Evolutionary conservation across 306 rosid species (phyloP).

Genomic region (Prunus dulcis): DNA sequence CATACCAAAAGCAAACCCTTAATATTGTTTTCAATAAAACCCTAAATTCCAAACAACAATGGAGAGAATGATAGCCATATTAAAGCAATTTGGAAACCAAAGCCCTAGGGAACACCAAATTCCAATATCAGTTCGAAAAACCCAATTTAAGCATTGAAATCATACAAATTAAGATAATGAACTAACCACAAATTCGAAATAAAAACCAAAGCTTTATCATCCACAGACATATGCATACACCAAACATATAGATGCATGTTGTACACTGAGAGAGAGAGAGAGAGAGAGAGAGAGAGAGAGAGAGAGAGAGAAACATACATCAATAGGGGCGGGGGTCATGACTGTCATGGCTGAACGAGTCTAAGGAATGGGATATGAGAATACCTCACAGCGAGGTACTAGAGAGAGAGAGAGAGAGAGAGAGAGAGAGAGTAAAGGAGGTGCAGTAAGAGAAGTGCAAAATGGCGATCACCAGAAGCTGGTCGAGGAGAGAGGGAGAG

Average conservation of each 20-base stretch:
- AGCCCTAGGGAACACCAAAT: conserved; percentile 41
- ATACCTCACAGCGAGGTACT: neutral
- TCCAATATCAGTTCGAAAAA: neutral
- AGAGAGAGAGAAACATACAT: conserved; percentile 41
- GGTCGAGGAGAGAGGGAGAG: conserved; percentile 1
- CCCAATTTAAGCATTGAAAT: conserved; percentile 22
- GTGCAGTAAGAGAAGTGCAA: conserved; percentile 1
- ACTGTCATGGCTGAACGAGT: conserved; percentile 51
- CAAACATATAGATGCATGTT: neutral
- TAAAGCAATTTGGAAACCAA: conserved; percentile 32
- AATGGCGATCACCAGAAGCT: conserved; percentile 16
- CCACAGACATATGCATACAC: neutral
- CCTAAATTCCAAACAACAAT: conserved; percentile 40
- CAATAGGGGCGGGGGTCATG: conserved; percentile 75
- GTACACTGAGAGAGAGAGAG: neutral
- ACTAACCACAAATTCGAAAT: conserved; percentile 16
- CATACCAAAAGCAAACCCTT: conserved; percentile 33
- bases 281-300: conserved; percentile 9
- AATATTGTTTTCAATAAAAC: conserved; percentile 28
- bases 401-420: neutral
- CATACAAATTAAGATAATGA: conserved; percentile 14
- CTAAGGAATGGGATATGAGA: neutral
- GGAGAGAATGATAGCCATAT: conserved; percentile 17
- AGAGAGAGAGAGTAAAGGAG: neutral
- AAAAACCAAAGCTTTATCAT: conserved; percentile 18